A percentile compares a stretch with the other conserved stretches of the same genome.
Conservation (phyloP, 2,329 filamentous ascomycete species). For the Penicillium olsonii region DNA sequence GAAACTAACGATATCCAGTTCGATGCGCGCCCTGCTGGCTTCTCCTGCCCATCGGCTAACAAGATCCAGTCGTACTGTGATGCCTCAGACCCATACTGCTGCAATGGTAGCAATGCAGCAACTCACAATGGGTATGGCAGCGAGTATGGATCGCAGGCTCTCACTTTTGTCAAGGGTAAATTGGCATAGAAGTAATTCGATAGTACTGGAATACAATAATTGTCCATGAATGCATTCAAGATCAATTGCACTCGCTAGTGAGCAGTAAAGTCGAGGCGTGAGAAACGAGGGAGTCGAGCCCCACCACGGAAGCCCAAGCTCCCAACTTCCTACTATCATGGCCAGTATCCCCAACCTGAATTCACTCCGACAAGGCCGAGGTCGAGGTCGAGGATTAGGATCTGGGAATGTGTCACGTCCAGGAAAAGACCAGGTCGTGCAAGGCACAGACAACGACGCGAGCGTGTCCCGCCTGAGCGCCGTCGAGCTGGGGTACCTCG, state of each 20-base stretch:
- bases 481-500: slow-evolving; percentile 79
- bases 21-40: slow-evolving; percentile 59
- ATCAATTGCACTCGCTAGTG: too few relatives aligned
- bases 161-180: slow-evolving; percentile 58
- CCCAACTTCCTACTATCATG: slow-evolving; percentile 51
- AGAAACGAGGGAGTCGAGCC: slow-evolving; percentile 3
- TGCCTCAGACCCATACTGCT: slow-evolving; percentile 65
- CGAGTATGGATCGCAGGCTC: slow-evolving; percentile 61
- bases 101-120: slow-evolving; percentile 61
- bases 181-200: slow-evolving; percentile 1
- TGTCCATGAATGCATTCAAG: too few relatives aligned
- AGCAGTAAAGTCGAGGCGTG: too few relatives aligned
- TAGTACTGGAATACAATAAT: too few relatives aligned
- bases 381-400: slow-evolving; percentile 52
- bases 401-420: slow-evolving; percentile 32
- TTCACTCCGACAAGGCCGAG: slow-evolving; percentile 56
- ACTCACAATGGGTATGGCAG: slow-evolving; percentile 63
- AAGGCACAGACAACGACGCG: slow-evolving; percentile 89
- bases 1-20: slow-evolving; percentile 48
- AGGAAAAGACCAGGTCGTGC: slow-evolving; percentile 71
- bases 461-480: slow-evolving; percentile 86
- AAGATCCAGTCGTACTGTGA: slow-evolving; percentile 69
- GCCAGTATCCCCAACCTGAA: slow-evolving; percentile 78
- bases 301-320: slow-evolving; percentile 19
- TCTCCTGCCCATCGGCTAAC: slow-evolving; percentile 56